Percentiles rank a stretch among this genome's conserved stretches.
These are phyloP conservation scores for Luffa aegyptiaca DNA, from an alignment of 306 rosid species.

Conservation along the genomic window DNA sequence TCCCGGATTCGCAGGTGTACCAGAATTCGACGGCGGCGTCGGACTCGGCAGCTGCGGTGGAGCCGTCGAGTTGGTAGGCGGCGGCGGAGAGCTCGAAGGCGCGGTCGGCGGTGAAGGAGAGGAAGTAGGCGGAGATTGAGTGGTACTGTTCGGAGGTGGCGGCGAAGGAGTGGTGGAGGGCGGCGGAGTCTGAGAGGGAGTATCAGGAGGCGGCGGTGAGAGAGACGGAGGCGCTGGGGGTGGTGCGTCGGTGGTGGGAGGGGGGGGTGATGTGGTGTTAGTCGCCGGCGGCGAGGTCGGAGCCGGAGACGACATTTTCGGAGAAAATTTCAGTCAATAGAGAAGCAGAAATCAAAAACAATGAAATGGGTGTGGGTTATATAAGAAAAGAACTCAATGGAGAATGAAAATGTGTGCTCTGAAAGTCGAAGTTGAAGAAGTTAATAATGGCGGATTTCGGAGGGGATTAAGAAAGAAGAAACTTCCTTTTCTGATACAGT, in stretches of 20 bases:
- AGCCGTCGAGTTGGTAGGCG: conserved; percentile 23
- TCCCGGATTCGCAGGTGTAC: conserved; percentile 23
- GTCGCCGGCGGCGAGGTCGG: conserved; percentile 41
- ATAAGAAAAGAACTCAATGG: background rate
- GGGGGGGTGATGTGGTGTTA: conserved; percentile 18
- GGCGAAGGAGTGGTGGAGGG: conserved; percentile 16
- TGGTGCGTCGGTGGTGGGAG: background rate
- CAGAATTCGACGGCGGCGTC: conserved; percentile 22
- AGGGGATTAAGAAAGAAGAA: background rate
- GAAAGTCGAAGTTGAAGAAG: background rate
- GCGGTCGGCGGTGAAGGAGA: conserved; percentile 13
- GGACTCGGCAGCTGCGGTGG: conserved; percentile 29
- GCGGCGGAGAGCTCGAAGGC: conserved; percentile 18
- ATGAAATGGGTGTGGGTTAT: background rate
- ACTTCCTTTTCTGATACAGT: background rate
- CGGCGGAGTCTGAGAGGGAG: conserved; percentile 22
- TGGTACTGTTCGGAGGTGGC: conserved; percentile 15
- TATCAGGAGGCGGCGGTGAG: conserved; percentile 15
- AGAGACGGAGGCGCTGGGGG: conserved; percentile 10
- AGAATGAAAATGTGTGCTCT: background rate
- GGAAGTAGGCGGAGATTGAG: conserved; percentile 22
- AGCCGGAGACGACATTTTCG: conserved; percentile 20
- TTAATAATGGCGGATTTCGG: background rate
- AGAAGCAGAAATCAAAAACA: background rate
- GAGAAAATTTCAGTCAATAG: background rate